These are phyloP conservation scores for Sclerotinia subarctica DNA, from an alignment of 2,329 filamentous ascomycete species.

Conservation along the genomic window DNA sequence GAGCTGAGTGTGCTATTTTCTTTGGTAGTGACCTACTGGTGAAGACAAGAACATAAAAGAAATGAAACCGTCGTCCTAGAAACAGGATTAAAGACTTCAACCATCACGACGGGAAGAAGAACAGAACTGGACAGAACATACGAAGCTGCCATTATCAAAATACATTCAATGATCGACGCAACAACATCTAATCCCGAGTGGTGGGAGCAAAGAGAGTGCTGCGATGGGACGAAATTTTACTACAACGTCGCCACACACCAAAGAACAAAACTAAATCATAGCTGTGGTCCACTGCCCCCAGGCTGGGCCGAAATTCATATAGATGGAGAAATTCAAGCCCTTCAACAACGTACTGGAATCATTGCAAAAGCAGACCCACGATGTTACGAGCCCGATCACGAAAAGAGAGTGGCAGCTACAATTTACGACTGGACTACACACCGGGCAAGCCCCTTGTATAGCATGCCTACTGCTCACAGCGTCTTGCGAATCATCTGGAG, in stretches of 20 bases:
- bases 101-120: not conserved
- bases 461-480: constrained; percentile 6
- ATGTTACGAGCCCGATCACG: not conserved
- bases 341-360: constrained; percentile 17
- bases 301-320: not conserved
- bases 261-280: constrained; percentile 16
- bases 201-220: constrained; percentile 19
- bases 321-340: constrained; percentile 7
- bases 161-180: not conserved
- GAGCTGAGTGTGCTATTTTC: not conserved
- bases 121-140: not conserved
- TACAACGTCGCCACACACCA: constrained; percentile 16
- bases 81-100: not conserved
- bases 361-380: constrained; percentile 18
- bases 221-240: constrained; percentile 16
- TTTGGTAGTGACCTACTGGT: not conserved
- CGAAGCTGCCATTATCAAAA: not conserved
- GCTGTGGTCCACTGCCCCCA: not conserved
- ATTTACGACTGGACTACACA: constrained; percentile 17
- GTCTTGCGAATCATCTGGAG: constrained; percentile 15
- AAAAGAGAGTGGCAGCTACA: constrained; percentile 8
- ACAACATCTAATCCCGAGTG: constrained; percentile 9
- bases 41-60: not conserved
- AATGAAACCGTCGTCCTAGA: not conserved
- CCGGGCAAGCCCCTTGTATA: constrained; percentile 15